phyloP scores from a whole-genome alignment of 202 grass and related monocot species.

The Setaria italica region DNA sequence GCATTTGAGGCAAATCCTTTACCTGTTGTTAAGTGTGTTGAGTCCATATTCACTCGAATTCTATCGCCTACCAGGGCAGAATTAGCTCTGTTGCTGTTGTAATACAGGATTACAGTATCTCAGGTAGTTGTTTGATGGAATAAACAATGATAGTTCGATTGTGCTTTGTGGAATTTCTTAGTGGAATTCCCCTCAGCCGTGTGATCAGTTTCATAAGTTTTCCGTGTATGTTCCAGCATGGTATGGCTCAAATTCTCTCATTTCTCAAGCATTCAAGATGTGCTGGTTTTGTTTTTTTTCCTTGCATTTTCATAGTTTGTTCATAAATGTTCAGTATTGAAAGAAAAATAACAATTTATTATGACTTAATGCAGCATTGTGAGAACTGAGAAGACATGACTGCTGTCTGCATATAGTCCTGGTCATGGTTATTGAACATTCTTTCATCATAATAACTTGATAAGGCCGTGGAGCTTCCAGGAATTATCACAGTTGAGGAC shows the following conservation, averaged over 20 bases:
- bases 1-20: slow-evolving; percentile 26
- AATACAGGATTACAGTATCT: slow-evolving; percentile 28
- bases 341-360: neutral
- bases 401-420: neutral
- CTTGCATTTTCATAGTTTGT: neutral
- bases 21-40: slow-evolving; percentile 13
- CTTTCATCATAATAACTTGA: neutral
- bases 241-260: neutral
- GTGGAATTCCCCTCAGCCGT: neutral
- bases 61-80: neutral
- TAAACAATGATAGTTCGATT: slow-evolving; percentile 21
- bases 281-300: neutral
- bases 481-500: neutral
- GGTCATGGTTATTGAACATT: neutral
- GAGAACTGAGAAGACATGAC: neutral
- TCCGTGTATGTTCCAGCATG: neutral
- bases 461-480: neutral
- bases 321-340: neutral
- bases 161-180: neutral
- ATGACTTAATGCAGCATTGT: neutral
- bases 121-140: slow-evolving; percentile 31
- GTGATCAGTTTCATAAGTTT: neutral
- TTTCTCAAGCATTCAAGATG: neutral
- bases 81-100: slow-evolving; percentile 22
- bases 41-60: neutral